These are phyloP conservation scores for Apiotrichum mycotoxinovorans DNA, from an alignment of 1,284 basidiomycete species.

Conservation along the genomic window DNA sequence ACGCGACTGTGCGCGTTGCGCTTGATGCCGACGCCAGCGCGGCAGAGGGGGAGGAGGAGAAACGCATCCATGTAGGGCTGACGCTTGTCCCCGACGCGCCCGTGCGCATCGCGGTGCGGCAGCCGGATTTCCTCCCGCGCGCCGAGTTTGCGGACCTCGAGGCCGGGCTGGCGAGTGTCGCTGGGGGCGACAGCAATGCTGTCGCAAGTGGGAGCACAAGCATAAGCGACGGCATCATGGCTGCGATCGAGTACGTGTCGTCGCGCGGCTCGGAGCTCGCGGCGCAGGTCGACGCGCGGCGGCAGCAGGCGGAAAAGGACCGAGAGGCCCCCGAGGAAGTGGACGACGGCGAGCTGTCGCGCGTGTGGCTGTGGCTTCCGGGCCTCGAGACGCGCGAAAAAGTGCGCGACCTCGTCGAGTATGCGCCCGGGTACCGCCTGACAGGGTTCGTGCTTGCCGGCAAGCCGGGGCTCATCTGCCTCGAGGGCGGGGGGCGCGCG, in stretches of 20 bases:
- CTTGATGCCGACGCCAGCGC: slow-evolving; percentile 7
- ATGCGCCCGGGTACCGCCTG: slow-evolving; percentile 42
- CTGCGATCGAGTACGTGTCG: slow-evolving; percentile 25
- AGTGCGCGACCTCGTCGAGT: slow-evolving; percentile 48
- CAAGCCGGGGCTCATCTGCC: slow-evolving; percentile 51
- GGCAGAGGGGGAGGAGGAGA: background rate
- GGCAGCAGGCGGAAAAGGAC: background rate
- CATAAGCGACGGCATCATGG: slow-evolving; percentile 36
- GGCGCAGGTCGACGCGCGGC: background rate
- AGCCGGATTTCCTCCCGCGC: slow-evolving; percentile 27
- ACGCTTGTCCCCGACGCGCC: background rate
- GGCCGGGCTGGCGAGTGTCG: slow-evolving; percentile 1
- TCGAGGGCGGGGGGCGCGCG: slow-evolving; percentile 46
- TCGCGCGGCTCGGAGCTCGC: background rate
- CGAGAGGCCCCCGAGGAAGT: background rate
- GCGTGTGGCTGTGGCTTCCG: slow-evolving; percentile 52
- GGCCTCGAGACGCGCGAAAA: slow-evolving; percentile 48
- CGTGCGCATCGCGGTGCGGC: slow-evolving; percentile 17
- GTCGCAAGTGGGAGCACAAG: no score
- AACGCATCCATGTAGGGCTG: background rate
- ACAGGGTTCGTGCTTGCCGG: slow-evolving; percentile 52
- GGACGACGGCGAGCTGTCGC: slow-evolving; percentile 20
- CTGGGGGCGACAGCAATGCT: background rate
- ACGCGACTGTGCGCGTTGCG: slow-evolving; percentile 9
- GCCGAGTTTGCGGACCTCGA: slow-evolving; percentile 18